Conservation (phyloP, 176 grass and related monocot genomes). For the Ampelocalamus luodianensis region DNA sequence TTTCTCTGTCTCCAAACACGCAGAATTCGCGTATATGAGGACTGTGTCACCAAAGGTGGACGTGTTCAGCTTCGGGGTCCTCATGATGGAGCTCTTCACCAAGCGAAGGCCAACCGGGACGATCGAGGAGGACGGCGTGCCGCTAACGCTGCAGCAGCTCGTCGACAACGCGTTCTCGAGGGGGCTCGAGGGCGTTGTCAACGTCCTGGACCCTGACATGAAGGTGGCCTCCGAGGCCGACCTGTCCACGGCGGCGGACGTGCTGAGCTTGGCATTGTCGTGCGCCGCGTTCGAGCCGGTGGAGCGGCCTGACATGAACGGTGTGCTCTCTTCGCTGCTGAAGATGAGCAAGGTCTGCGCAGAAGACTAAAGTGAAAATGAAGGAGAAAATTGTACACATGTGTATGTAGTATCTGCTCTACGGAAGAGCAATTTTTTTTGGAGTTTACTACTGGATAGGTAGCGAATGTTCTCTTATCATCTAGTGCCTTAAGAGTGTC, state of each 20-base stretch:
- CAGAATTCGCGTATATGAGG: slow-evolving; percentile 92
- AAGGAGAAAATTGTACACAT: background rate
- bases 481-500: background rate
- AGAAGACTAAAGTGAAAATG: background rate
- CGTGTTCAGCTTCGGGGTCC: slow-evolving; percentile 91
- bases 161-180: slow-evolving; percentile 62
- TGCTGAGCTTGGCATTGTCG: slow-evolving; percentile 54
- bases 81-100: slow-evolving; percentile 86
- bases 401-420: background rate
- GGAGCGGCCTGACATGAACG: slow-evolving; percentile 75
- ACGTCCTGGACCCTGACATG: slow-evolving; percentile 61
- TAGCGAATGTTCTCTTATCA: too few relatives aligned
- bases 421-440: background rate
- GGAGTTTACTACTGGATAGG: background rate
- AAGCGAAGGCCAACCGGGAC: slow-evolving; percentile 61
- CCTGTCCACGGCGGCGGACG: slow-evolving; percentile 52
- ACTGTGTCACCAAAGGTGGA: slow-evolving; percentile 66
- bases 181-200: slow-evolving; percentile 51
- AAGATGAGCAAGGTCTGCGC: slow-evolving; percentile 48
- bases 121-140: slow-evolving; percentile 61
- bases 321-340: slow-evolving; percentile 61
- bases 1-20: background rate
- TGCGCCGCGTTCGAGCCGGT: slow-evolving; percentile 69
- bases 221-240: slow-evolving; percentile 57
- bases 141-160: slow-evolving; percentile 72